A percentile compares a stretch with the other conserved stretches of the same genome.
Conservation (phyloP, 352 stramenopile genomes). For the Aphanomyces astaci region DNA sequence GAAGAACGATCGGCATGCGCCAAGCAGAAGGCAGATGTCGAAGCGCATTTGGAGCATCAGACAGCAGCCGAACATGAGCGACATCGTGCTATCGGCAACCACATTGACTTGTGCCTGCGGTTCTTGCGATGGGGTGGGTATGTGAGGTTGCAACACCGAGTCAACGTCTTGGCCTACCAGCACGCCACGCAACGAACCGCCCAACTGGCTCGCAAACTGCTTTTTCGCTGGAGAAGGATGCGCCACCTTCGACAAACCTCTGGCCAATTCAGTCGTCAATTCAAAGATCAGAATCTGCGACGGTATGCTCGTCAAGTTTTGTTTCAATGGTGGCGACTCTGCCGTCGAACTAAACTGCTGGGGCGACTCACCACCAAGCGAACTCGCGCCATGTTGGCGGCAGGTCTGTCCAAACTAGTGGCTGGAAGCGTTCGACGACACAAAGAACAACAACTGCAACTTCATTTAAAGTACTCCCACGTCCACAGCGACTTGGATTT, state of each 20-base stretch:
- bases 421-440: neutral
- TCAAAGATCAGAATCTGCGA: neutral
- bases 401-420: neutral
- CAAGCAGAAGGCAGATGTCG: neutral
- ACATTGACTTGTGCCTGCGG: conserved; percentile 14
- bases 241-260: neutral
- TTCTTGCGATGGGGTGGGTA: conserved; percentile 18
- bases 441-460: neutral
- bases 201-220: neutral
- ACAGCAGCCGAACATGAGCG: conserved; percentile 1
- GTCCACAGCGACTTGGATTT: conserved; percentile 1
- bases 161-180: neutral
- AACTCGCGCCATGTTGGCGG: neutral
- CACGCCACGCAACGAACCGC: neutral
- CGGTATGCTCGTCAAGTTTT: neutral
- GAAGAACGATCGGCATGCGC: conserved; percentile 4
- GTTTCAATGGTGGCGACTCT: neutral
- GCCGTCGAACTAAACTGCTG: neutral
- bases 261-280: neutral
- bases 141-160: neutral
- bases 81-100: conserved; percentile 7
- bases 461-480: conserved; percentile 4
- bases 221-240: neutral
- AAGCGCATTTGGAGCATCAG: neutral
- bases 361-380: neutral